Conservation (phyloP, 23 red algal species). For the Cyanidiococcus yangmingshanensis region DNA sequence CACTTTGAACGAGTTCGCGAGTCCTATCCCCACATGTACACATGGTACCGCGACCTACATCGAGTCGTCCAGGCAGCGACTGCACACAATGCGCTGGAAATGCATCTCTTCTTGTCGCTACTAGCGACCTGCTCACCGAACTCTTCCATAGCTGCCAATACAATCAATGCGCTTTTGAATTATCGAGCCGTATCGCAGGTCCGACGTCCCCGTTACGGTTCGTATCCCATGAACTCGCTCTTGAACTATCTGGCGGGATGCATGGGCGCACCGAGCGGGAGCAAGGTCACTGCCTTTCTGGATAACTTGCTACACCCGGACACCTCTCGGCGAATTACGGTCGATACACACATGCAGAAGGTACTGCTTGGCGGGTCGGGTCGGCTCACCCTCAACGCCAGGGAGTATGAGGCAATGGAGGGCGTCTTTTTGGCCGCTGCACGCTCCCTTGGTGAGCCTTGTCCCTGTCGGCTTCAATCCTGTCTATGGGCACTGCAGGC, state of each 20-base stretch:
- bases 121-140: conserved; percentile 34
- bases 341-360: conserved; percentile 39
- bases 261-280: conserved; percentile 18
- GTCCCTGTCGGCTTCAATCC: conserved; percentile 25
- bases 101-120: conserved; percentile 27
- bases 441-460: not conserved
- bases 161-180: conserved; percentile 28
- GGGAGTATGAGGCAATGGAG: conserved; percentile 25
- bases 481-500: conserved; percentile 25
- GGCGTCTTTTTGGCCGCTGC: conserved; percentile 15
- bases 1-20: not conserved
- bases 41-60: conserved; percentile 29
- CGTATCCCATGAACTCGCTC: conserved; percentile 25
- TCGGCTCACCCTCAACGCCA: conserved; percentile 16
- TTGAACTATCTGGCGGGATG: conserved; percentile 29
- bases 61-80: not conserved
- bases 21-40: not conserved
- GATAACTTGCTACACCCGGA: conserved; percentile 26
- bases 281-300: conserved; percentile 29
- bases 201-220: conserved; percentile 21
- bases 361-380: conserved; percentile 22
- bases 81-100: not conserved
- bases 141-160: conserved; percentile 22
- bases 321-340: conserved; percentile 13
- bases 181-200: conserved; percentile 25